Evolutionary conservation across 176 grass and related monocot genomes (phyloP).

Genomic region (Musa itinerans): DNA sequence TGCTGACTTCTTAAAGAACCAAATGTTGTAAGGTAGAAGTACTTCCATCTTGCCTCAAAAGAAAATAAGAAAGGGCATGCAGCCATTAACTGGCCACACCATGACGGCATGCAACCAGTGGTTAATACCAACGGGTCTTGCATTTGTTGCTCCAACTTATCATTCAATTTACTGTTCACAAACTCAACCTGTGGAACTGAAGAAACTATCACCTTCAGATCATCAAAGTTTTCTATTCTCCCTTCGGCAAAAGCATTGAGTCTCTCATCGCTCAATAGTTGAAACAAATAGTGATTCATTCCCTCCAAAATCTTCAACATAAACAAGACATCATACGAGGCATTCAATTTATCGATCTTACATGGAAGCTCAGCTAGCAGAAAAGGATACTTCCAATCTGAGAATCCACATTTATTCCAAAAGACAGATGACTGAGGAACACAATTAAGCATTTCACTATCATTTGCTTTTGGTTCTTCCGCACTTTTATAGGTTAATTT

Average conservation of each 20-base stretch:
- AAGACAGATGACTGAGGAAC: slow-evolving; percentile 23
- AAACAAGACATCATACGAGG: slow-evolving; percentile 80
- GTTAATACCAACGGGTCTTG: slow-evolving; percentile 64
- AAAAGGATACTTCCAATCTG: slow-evolving; percentile 52
- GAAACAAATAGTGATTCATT: slow-evolving; percentile 54
- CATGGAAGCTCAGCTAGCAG: slow-evolving; percentile 67
- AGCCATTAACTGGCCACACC: slow-evolving; percentile 77
- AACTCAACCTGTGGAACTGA: slow-evolving; percentile 72
- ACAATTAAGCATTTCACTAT: slow-evolving; percentile 13
- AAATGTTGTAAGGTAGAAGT: slow-evolving; percentile 75
- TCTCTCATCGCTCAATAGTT: slow-evolving; percentile 49
- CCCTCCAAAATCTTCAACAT: slow-evolving; percentile 83
- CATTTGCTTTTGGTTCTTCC: slow-evolving; percentile 27
- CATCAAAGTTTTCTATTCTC: slow-evolving; percentile 44
- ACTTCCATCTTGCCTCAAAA: slow-evolving; percentile 83
- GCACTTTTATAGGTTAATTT: slow-evolving; percentile 56
- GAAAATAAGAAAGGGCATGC: slow-evolving; percentile 97
- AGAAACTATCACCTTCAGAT: slow-evolving; percentile 45
- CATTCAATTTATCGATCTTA: slow-evolving; percentile 58
- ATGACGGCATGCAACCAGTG: slow-evolving; percentile 62
- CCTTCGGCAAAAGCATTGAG: slow-evolving; percentile 55
- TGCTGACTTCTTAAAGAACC: slow-evolving; percentile 43
- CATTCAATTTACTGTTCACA: slow-evolving; percentile 69
- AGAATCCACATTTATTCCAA: slow-evolving; percentile 33
- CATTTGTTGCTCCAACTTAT: slow-evolving; percentile 99